These are phyloP conservation scores for Curvularia lunata DNA, from an alignment of 2,329 filamentous ascomycete genomes.

Conservation along the genomic window DNA sequence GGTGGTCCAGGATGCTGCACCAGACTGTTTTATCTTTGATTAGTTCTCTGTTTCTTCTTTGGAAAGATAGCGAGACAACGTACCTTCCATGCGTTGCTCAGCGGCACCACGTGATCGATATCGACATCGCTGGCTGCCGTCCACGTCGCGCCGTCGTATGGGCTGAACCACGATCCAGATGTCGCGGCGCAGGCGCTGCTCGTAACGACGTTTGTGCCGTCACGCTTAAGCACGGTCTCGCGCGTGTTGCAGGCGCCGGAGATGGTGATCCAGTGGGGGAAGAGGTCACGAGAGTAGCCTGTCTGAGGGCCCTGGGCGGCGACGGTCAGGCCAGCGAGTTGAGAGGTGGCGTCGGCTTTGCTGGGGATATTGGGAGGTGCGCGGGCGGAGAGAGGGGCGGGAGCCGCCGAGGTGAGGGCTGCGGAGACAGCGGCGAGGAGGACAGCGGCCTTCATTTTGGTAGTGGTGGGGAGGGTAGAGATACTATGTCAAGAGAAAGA, in stretches of 20 bases:
- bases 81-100: constrained; percentile 81
- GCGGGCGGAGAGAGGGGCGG: constrained; percentile 43
- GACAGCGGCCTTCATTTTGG: constrained; percentile 42
- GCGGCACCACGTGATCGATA: constrained; percentile 83
- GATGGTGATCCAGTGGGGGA: constrained; percentile 74
- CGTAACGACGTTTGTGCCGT: constrained; percentile 68
- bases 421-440: constrained; percentile 32
- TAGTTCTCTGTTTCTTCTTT: too few relatives aligned
- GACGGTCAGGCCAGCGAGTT: constrained; percentile 66
- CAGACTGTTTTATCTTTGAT: constrained; percentile 57
- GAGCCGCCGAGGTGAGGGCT: constrained; percentile 37
- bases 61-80: constrained; percentile 25
- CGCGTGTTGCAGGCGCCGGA: constrained; percentile 69
- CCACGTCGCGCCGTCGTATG: constrained; percentile 77
- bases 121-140: constrained; percentile 72
- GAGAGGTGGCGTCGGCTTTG: constrained; percentile 61
- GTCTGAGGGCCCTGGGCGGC: constrained; percentile 60
- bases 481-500: not conserved
- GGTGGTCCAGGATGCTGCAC: constrained; percentile 75
- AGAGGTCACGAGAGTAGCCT: constrained; percentile 70
- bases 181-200: constrained; percentile 67
- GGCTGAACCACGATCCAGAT: constrained; percentile 72
- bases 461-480: not conserved
- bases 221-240: constrained; percentile 75
- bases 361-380: constrained; percentile 68